phyloP scores from a whole-genome alignment of 805 yeast species.

The Pichia cephalocereana region DNA sequence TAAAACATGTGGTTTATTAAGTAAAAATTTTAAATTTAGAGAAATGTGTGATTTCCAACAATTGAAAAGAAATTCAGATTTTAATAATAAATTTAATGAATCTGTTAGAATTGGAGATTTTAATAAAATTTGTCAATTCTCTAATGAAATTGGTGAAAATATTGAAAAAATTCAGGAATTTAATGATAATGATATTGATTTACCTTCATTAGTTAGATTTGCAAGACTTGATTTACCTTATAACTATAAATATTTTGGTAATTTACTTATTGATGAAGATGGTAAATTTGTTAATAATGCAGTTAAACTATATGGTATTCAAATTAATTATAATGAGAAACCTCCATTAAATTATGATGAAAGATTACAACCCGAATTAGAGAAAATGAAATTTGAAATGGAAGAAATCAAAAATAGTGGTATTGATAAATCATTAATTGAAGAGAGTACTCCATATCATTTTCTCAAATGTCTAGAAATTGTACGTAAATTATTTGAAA shows the following conservation, averaged over 20 bases:
- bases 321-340: conserved; percentile 38
- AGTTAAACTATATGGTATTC: conserved; percentile 45
- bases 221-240: conserved; percentile 71
- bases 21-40: conserved; percentile 65
- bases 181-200: conserved; percentile 34
- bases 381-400: conserved; percentile 27
- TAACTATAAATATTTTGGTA: conserved; percentile 68
- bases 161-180: conserved; percentile 9
- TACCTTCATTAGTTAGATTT: conserved; percentile 84
- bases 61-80: conserved; percentile 46
- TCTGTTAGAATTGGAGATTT: conserved; percentile 37
- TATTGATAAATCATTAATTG: conserved; percentile 16
- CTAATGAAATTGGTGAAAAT: conserved; percentile 19
- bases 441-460: conserved; percentile 23
- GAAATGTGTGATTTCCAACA: conserved; percentile 85
- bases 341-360: conserved; percentile 44
- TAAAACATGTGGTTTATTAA: conserved; percentile 58
- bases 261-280: conserved; percentile 50
- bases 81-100: conserved; percentile 31
- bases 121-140: conserved; percentile 31
- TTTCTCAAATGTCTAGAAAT: conserved; percentile 36
- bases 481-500: conserved; percentile 42
- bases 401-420: conserved; percentile 21
- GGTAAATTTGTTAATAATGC: conserved; percentile 38
- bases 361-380: conserved; percentile 38